These are phyloP conservation scores for Pythium coloratum DNA, from an alignment of 352 stramenopile genomes.

Conservation along the genomic window DNA sequence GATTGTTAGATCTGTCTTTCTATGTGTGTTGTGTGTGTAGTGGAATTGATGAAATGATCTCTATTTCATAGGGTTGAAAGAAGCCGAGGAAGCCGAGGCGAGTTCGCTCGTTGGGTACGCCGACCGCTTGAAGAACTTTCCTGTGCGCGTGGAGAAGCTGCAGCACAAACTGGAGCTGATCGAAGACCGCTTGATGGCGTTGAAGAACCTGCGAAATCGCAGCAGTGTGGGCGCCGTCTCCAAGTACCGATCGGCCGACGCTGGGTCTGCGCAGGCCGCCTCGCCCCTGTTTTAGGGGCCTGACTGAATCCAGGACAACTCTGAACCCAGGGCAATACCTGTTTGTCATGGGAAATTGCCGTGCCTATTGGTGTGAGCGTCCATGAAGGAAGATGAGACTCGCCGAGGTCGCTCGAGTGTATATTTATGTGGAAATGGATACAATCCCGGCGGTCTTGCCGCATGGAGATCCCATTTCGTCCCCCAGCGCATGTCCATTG, in stretches of 20 bases:
- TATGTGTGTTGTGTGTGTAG: neutral
- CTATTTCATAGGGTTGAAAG: slow-evolving; percentile 44
- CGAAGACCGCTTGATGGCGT: slow-evolving; percentile 54
- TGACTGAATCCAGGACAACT: neutral
- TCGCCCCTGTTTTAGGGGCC: slow-evolving; percentile 50
- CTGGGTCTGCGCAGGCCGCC: slow-evolving; percentile 16
- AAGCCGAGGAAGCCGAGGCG: slow-evolving; percentile 55
- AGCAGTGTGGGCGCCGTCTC: slow-evolving; percentile 26
- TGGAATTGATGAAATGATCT: slow-evolving; percentile 4
- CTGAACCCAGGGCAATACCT: too few species aligned
- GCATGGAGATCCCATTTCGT: neutral
- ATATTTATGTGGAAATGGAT: slow-evolving; percentile 19
- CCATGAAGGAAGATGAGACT: neutral
- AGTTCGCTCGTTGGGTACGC: slow-evolving; percentile 70
- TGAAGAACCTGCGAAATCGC: slow-evolving; percentile 53
- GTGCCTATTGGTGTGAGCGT: neutral
- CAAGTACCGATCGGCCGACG: slow-evolving; percentile 30
- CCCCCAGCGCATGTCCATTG: neutral
- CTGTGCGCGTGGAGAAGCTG: slow-evolving; percentile 55
- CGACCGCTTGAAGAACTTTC: slow-evolving; percentile 71
- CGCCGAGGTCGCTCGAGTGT: slow-evolving; percentile 5
- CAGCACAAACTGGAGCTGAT: slow-evolving; percentile 75
- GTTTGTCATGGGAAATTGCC: too few species aligned
- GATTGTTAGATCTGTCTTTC: neutral
- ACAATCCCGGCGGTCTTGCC: neutral